These are phyloP conservation scores for Russula griseocarnosa DNA, from an alignment of 768 basidiomycete genomes.

Conservation along the genomic window DNA sequence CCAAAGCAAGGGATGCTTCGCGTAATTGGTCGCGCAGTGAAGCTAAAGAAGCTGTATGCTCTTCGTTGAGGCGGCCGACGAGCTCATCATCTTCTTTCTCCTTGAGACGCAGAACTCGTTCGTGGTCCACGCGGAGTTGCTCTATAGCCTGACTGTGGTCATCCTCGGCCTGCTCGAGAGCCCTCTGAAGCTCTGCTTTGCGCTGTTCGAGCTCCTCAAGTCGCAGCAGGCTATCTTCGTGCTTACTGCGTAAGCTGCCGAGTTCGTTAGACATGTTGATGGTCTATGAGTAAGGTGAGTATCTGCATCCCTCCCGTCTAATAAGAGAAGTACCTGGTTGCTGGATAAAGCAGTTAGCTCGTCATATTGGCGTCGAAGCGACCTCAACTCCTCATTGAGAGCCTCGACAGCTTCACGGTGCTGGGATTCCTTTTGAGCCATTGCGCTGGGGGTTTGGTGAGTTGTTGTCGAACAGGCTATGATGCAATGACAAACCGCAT, in stretches of 20 bases:
- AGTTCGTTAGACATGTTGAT: slow-evolving; percentile 87
- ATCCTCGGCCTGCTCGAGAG: slow-evolving; percentile 48
- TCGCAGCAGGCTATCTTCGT: slow-evolving; percentile 47
- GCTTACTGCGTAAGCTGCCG: slow-evolving; percentile 63
- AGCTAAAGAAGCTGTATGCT: slow-evolving; percentile 43
- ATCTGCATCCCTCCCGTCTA: not conserved
- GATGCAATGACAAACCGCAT: slow-evolving; percentile 64
- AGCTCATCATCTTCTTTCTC: slow-evolving; percentile 42
- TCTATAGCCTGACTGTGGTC: slow-evolving; percentile 50
- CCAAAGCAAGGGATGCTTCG: slow-evolving; percentile 32
- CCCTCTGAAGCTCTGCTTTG: slow-evolving; percentile 51
- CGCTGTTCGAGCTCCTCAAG: slow-evolving; percentile 55
- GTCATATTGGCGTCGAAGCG: slow-evolving; percentile 75
- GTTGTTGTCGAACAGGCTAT: slow-evolving; percentile 22
- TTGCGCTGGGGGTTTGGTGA: slow-evolving; percentile 54
- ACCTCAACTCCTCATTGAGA: slow-evolving; percentile 61
- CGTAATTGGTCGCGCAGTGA: slow-evolving; percentile 35
- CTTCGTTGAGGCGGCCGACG: slow-evolving; percentile 46
- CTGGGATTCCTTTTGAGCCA: slow-evolving; percentile 94
- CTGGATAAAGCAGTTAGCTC: slow-evolving; percentile 75
- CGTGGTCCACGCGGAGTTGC: slow-evolving; percentile 44
- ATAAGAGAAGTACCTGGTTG: slow-evolving; percentile 60
- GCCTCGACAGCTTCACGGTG: slow-evolving; percentile 78
- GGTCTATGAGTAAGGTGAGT: slow-evolving; percentile 43
- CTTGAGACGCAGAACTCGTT: slow-evolving; percentile 42